A percentile compares a stretch with the other conserved stretches of the same genome.
These are phyloP conservation scores for Suillus americanus DNA, from an alignment of 768 basidiomycete species.

Conservation along the genomic window DNA sequence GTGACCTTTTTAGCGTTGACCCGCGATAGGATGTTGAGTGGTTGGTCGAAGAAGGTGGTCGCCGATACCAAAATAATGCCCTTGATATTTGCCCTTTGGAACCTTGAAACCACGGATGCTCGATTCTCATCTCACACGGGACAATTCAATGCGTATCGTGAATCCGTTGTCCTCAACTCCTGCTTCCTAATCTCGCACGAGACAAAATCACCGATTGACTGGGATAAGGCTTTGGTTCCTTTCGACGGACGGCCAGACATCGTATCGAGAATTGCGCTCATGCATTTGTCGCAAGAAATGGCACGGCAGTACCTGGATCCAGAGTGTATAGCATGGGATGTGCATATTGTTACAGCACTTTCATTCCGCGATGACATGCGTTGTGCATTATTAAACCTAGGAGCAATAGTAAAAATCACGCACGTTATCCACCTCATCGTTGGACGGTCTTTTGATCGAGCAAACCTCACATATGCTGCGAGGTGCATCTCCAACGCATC, in stretches of 20 bases:
- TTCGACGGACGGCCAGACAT: slow-evolving; percentile 20
- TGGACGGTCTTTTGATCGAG: slow-evolving; percentile 14
- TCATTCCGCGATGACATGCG: slow-evolving; percentile 18
- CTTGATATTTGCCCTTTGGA: slow-evolving; percentile 29
- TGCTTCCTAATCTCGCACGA: slow-evolving; percentile 29
- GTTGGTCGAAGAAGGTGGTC: slow-evolving; percentile 26
- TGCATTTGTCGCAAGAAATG: slow-evolving; percentile 27
- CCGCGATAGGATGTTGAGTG: slow-evolving; percentile 22
- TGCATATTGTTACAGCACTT: slow-evolving; percentile 25
- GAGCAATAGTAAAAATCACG: slow-evolving; percentile 22
- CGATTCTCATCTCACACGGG: slow-evolving; percentile 23
- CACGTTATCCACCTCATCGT: slow-evolving; percentile 22
- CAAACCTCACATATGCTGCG: slow-evolving; percentile 14
- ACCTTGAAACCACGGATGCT: slow-evolving; percentile 23
- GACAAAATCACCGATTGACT: slow-evolving; percentile 17
- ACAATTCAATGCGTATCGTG: slow-evolving; percentile 17
- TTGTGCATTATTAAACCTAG: slow-evolving; percentile 21
- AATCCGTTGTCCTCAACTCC: slow-evolving; percentile 29
- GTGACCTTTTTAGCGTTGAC: slow-evolving; percentile 27
- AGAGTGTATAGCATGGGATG: slow-evolving; percentile 28
- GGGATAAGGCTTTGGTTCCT: slow-evolving; percentile 21
- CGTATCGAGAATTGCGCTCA: slow-evolving; percentile 20
- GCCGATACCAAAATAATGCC: slow-evolving; percentile 26
- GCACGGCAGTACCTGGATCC: slow-evolving; percentile 19
- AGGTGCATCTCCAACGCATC: slow-evolving; percentile 23